Base-by-base conservation (phyloP, 140 eudicot species). In the Flaveria floridana region DNA sequence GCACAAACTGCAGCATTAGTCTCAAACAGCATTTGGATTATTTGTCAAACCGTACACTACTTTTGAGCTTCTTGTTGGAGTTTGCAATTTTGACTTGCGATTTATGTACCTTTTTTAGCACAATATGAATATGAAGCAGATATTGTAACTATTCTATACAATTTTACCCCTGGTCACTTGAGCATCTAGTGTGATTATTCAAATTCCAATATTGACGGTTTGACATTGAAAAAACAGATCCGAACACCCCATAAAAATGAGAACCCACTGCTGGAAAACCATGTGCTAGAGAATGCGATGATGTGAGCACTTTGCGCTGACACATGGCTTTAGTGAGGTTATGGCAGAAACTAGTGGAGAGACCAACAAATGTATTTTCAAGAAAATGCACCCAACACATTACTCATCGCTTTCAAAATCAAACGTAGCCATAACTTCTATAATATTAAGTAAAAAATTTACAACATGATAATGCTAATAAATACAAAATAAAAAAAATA, bases 401-500 rank as follows among this genome's bases (percentile, higher is more conserved):
- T 18, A 64, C 48, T 75, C 19, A 75, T 48, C 2, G 4, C 10
- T 21, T 18, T 62, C 39, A 63, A 23, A 28, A 50, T 51, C 67
- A 72, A 72, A 79, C n/a, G 20, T 19, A 46, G 46, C 71, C 11
- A 2, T 2, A 66, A 79, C 47, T 37, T 74, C 56, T 66, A 57
- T 80, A 23, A 68, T 57, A 74, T 80, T 19, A 16, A 47, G n/a
- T 12, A 3, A 9, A 25, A 39, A 2, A 47, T 74, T 67, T 74
- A 74, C 84, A 68, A 41, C 39, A 56, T 76, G 58, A 46, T 51
- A 48, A 46, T 51, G 52, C 76, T 65, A 77, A 58, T 30, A 73
- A 13, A 37, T 68, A 80, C 72, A 79, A 74, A 70, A 34, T 34
- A 34, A 73, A 65, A 71, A 67, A 66, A 67, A 55, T 65, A 63